Conservation (phyloP, 805 yeast genomes). For the Priceomyces melissophilus region DNA sequence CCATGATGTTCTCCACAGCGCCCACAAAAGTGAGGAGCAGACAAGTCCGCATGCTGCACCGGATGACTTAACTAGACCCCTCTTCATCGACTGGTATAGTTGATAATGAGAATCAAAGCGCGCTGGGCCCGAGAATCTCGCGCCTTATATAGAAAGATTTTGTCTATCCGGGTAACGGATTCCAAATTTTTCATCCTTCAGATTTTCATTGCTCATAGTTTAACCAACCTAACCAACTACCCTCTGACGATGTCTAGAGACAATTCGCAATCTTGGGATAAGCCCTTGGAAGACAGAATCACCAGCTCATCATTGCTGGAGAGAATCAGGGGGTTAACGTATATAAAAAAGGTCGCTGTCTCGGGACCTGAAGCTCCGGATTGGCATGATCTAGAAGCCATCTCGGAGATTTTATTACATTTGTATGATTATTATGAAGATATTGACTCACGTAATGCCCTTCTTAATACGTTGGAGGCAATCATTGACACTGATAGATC, state of each 20-base stretch:
- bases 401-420: constrained; percentile 35
- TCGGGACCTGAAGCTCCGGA: constrained; percentile 13
- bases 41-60: constrained; percentile 24
- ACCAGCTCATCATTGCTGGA: constrained; percentile 31
- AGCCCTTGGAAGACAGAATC: too few species aligned
- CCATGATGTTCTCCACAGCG: constrained; percentile 55
- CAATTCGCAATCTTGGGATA: too few species aligned
- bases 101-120: constrained; percentile 48
- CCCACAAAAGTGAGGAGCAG: constrained; percentile 30
- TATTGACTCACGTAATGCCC: constrained; percentile 41
- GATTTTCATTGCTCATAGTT: too few species aligned
- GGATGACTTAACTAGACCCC: constrained; percentile 37
- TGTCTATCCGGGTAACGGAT: too few species aligned
- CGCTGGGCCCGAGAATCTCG: too few species aligned
- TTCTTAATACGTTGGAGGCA: constrained; percentile 35
- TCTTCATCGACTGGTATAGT: constrained; percentile 61
- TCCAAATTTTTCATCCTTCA: too few species aligned
- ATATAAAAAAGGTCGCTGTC: constrained; percentile 23
- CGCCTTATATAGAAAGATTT: too few species aligned
- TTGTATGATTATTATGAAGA: constrained; percentile 54
- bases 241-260: too few species aligned
- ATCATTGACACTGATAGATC: constrained; percentile 28
- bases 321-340: constrained; percentile 32
- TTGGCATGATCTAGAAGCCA: constrained; percentile 3
- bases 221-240: too few species aligned